Base-by-base conservation (phyloP, 108 stramenopile species). In the Cyclostephanos invisitatus region DNA sequence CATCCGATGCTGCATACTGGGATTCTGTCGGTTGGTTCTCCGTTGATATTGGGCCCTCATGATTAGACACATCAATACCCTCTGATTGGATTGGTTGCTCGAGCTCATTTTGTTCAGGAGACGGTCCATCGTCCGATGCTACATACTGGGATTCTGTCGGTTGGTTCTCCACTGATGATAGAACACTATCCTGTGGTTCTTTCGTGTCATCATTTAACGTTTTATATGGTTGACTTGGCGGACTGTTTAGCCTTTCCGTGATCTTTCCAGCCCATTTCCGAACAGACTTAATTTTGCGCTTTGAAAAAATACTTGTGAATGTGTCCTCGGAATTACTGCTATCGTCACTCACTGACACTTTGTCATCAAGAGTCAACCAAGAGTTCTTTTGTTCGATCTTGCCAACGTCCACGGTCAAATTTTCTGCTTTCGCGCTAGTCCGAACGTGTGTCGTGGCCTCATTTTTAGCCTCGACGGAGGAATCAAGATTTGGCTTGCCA, bases 241-340 rank as follows among this genome's bases (percentile, higher is more conserved):
- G 68, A 69, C 49, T 72, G 51, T 32, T 66, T 22, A 50, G 49
- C 60, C 59, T 54, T 35, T 62, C 62, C 4, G 69, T 21, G 59
- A 81, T 60, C 56, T 74, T 81, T 0, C 38, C 73, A 3, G 72
- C 55, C 37, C 74, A 64, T 62, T 75, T 75, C 10, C 64, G 64
- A 18, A 81, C 46, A 0, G 64, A 32, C 35, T 48, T 56, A 25
- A 71, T 35, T 37, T 59, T 70, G 36, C 53, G 44, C 24, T 68
- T 64, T 3, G 80, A 75, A 46, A 81, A 81, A n/a, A 75, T 60
- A 32, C 68, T 69, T 32, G 55, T 54, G 11, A 55, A 37, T 5
- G 77, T 72, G 21, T 28, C 50, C 20, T 71, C 77, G 54, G 64
- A 66, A n/a, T 24, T 62, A 46, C 65, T 65, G 27, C 29, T 56